Evolutionary conservation across 768 basidiomycete genomes (phyloP), one percentile per base, ranked within the genome.

Genomic region (Hypholoma fasciculare): DNA sequence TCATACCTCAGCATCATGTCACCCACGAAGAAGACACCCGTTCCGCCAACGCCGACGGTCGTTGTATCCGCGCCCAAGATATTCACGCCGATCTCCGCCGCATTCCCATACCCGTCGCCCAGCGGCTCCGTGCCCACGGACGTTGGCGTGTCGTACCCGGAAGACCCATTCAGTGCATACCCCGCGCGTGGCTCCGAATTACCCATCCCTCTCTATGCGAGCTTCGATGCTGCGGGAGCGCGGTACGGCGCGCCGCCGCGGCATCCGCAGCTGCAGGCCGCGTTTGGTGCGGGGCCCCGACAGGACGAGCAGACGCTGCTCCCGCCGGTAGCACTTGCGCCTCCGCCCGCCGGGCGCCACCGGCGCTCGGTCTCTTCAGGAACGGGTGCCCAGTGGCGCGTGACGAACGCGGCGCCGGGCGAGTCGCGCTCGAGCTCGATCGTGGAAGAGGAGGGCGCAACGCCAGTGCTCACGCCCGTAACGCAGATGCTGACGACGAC

Each of bases 401-500:
- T 68, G 42, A 68, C 67, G 17, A 69, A 70, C 51, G 59, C 55
- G 8, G 38, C 58, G 13, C 67, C 67, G 14, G 59, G 63, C 14
- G 69, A 67, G 20, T 59, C 62, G 26, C 43, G 60, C 19, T 49
- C 52, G 23, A 49, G 27, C 27, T 63, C 63, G 7, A 63, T 65
- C 0, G 20, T 59, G 37, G 66, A 61, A 8, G 62, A 70, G 44
- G 42, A 59, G 49, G 27, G 60, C 59, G 38, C n/a, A n/a, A n/a
- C 23, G 49, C 16, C 19, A 53, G 51, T 68, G 46, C 17, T 54
- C 48, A 76, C 73, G 34, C 79, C 82, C 12, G 73, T 80, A 38
- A 79, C 80, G 50, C 72, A 78, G 42, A 71, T 79, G 56, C 70
- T 80, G 61, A 79, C 80, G 47, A 74, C 75, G 23, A 75, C 73